Conservation (phyloP, 139 green algal species). For the Pleodorina starrii region DNA sequence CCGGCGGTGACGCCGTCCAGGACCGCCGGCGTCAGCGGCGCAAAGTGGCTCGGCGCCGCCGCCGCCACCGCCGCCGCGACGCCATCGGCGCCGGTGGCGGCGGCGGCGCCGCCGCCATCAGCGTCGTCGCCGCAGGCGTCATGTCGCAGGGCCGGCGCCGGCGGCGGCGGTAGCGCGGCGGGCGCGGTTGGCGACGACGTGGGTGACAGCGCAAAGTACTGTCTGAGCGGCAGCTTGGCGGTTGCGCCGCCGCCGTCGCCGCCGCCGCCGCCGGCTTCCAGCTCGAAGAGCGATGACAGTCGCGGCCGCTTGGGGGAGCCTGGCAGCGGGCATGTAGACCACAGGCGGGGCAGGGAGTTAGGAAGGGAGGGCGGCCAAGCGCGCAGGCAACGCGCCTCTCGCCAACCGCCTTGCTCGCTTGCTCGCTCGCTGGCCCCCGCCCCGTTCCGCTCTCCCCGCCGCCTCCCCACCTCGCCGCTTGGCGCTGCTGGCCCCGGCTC, state of each 20-base stretch:
- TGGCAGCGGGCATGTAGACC: background rate
- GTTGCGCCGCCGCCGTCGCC: too few species aligned
- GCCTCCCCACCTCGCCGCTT: background rate
- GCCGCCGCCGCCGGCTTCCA: background rate
- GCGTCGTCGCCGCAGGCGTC: background rate
- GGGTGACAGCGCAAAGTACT: conserved; percentile 27
- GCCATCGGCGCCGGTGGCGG: too few species aligned
- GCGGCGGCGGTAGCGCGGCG: background rate
- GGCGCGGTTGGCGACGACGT: background rate
- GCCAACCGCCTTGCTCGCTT: too few species aligned
- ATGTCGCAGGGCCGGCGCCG: background rate
- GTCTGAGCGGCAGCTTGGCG: background rate
- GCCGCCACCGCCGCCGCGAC: background rate
- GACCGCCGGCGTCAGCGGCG: background rate
- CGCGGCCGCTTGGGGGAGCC: conserved; percentile 26
- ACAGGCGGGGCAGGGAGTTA: background rate
- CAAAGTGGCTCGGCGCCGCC: background rate
- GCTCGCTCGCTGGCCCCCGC: too few species aligned
- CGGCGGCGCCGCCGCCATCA: background rate
- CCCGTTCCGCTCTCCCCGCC: too few species aligned
- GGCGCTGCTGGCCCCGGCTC: background rate
- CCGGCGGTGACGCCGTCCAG: background rate
- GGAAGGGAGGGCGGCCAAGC: too few species aligned
- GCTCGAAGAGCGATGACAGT: conserved; percentile 18
- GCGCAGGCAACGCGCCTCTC: too few species aligned